Conservation (phyloP, 306 rosid genomes). For the Casuarina equisetifolia region DNA sequence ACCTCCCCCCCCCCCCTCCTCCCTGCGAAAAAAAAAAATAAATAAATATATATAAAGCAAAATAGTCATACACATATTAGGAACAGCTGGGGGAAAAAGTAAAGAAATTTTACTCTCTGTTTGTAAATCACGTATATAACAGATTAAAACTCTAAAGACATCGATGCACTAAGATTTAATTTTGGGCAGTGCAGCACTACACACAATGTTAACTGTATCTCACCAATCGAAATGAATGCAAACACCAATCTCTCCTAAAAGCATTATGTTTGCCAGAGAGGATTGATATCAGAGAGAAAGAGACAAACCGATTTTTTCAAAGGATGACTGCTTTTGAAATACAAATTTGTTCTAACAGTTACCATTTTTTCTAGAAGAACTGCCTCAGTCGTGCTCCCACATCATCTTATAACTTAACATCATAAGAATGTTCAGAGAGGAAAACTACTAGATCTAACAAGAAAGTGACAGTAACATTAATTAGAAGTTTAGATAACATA, state of each 20-base stretch:
- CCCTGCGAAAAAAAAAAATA: too few relatives aligned
- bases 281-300: too few relatives aligned
- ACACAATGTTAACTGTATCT: neutral
- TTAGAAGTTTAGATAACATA: conserved; percentile 9
- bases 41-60: neutral
- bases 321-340: neutral
- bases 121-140: neutral
- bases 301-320: neutral
- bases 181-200: neutral
- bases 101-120: neutral
- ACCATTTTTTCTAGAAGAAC: neutral
- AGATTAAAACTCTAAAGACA: neutral
- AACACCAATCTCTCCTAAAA: neutral
- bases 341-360: neutral
- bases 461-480: neutral
- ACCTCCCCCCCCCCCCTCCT: too few relatives aligned
- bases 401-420: neutral
- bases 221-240: neutral
- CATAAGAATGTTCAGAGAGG: neutral
- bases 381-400: neutral
- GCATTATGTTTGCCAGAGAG: too few relatives aligned
- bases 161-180: neutral
- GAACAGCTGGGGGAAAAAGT: neutral
- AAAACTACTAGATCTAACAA: conserved; percentile 4
- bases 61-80: neutral